Percentiles rank a stretch among this genome's conserved stretches.
phyloP scores from a whole-genome alignment of 768 basidiomycete genomes.

The Rhodosporidiobolus sp. region DNA sequence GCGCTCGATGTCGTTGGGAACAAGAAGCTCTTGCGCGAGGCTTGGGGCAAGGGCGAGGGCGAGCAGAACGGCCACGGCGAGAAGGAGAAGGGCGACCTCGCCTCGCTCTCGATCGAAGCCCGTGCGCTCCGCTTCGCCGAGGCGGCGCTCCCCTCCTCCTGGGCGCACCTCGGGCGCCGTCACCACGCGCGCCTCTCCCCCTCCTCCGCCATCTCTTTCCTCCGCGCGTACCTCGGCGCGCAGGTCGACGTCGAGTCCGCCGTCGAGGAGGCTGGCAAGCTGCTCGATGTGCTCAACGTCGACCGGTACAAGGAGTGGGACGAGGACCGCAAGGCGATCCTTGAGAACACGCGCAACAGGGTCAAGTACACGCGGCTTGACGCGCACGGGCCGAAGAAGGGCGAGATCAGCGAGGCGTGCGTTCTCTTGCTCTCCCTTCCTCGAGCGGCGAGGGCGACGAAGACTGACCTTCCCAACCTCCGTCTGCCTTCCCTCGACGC shows the following conservation, averaged over 20 bases:
- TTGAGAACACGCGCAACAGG: conserved; percentile 71
- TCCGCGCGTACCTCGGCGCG: conserved; percentile 62
- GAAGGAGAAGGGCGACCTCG: conserved; percentile 53
- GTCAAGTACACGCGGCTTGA: conserved; percentile 78
- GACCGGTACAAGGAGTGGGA: conserved; percentile 73
- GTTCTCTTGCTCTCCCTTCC: conserved; percentile 19
- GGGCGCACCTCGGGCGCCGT: conserved; percentile 49
- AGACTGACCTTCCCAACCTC: conserved; percentile 23
- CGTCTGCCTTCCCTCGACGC: neutral
- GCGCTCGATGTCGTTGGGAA: conserved; percentile 72
- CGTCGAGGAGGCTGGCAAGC: conserved; percentile 66
- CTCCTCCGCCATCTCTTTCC: conserved; percentile 66
- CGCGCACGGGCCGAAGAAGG: conserved; percentile 74
- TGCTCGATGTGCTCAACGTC: conserved; percentile 85
- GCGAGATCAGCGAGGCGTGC: conserved; percentile 70
- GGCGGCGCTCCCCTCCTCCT: conserved; percentile 31
- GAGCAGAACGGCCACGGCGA: conserved; percentile 62
- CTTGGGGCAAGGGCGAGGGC: conserved; percentile 51
- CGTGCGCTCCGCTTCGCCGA: conserved; percentile 48
- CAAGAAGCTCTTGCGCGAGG: conserved; percentile 58
- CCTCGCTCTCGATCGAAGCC: conserved; percentile 60
- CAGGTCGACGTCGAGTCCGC: conserved; percentile 57
- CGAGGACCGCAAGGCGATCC: conserved; percentile 69
- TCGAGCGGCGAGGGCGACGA: neutral
- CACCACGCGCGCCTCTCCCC: conserved; percentile 66